Percentiles rank a stretch among this genome's conserved stretches.
Evolutionary conservation across 139 green algal genomes (phyloP).

Genomic region (Closterium sp.): DNA sequence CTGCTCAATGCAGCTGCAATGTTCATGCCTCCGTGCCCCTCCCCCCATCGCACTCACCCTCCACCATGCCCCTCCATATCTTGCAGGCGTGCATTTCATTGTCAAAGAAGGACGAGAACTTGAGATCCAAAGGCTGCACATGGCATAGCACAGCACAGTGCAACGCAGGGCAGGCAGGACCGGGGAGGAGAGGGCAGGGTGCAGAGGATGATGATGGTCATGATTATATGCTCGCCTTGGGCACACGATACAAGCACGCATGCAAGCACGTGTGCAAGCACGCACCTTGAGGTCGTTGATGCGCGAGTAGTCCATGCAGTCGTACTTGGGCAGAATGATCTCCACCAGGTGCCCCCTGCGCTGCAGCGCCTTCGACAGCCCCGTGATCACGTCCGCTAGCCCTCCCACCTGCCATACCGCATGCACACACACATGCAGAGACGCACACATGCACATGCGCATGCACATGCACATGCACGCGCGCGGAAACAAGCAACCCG

Average conservation of each 20-base stretch:
- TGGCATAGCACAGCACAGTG: neutral
- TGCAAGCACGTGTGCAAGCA: neutral
- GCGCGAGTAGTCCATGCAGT: slow-evolving; percentile 57
- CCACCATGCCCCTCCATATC: slow-evolving; percentile 46
- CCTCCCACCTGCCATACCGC: slow-evolving; percentile 55
- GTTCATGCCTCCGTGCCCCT: no score
- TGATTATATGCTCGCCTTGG: no score
- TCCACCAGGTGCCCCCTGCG: slow-evolving; percentile 60
- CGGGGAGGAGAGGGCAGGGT: neutral
- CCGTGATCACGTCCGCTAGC: slow-evolving; percentile 62
- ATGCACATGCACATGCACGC: neutral
- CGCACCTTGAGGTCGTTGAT: slow-evolving; percentile 41
- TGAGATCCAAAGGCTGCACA: slow-evolving; percentile 40
- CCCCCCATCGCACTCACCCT: slow-evolving; percentile 28
- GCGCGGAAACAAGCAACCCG: neutral
- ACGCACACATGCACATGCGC: slow-evolving; percentile 7
- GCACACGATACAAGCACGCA: neutral
- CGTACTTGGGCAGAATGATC: slow-evolving; percentile 64
- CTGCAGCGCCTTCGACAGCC: slow-evolving; percentile 52
- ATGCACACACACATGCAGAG: neutral
- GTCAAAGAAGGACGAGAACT: slow-evolving; percentile 52
- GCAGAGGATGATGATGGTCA: no score
- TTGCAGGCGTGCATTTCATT: slow-evolving; percentile 28
- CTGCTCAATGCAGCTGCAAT: no score
- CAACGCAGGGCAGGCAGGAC: neutral